These are phyloP conservation scores for Tothia fuscella DNA, from an alignment of 2,329 filamentous ascomycete species.

Conservation along the genomic window DNA sequence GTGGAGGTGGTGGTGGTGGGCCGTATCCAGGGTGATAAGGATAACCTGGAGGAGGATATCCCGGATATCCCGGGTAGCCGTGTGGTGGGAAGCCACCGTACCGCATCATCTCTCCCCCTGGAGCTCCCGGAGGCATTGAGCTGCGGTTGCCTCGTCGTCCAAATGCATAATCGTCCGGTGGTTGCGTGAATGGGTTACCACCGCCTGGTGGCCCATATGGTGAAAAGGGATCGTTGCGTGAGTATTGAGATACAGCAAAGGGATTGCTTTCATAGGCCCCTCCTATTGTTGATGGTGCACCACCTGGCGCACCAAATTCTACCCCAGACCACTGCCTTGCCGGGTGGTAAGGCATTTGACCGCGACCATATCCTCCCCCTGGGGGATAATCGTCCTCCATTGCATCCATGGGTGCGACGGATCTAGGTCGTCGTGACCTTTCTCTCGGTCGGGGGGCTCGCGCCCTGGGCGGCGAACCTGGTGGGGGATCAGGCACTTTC, in stretches of 20 bases:
- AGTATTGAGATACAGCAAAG: slow-evolving; percentile 15
- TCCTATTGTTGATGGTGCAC: slow-evolving; percentile 27
- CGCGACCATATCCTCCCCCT: slow-evolving; percentile 25
- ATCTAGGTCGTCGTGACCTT: slow-evolving; percentile 21
- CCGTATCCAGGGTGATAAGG: slow-evolving; percentile 5
- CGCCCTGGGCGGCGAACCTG: slow-evolving; percentile 20
- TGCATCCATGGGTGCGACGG: slow-evolving; percentile 29
- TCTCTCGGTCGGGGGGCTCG: slow-evolving; percentile 19
- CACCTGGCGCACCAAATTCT: slow-evolving; percentile 21
- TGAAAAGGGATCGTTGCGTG: slow-evolving; percentile 22
- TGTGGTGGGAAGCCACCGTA: slow-evolving; percentile 22
- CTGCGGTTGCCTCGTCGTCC: slow-evolving; percentile 17
- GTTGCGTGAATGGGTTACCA: slow-evolving; percentile 24
- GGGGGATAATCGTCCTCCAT: slow-evolving; percentile 32
- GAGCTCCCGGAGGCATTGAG: slow-evolving; percentile 20
- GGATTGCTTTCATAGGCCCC: slow-evolving; percentile 12
- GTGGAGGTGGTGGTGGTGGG: slow-evolving; percentile 12
- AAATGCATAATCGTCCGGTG: slow-evolving; percentile 12
- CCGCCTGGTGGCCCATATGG: slow-evolving; percentile 26
- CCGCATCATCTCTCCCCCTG: slow-evolving; percentile 23
- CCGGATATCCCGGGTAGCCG: slow-evolving; percentile 9
- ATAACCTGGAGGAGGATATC: slow-evolving; percentile 9
- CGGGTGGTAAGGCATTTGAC: slow-evolving; percentile 24
- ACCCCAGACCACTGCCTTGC: slow-evolving; percentile 25
- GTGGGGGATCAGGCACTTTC: slow-evolving; percentile 13